Base-by-base conservation (phyloP, 2,329 filamentous ascomycete species). In the Colletotrichum spinosum region DNA sequence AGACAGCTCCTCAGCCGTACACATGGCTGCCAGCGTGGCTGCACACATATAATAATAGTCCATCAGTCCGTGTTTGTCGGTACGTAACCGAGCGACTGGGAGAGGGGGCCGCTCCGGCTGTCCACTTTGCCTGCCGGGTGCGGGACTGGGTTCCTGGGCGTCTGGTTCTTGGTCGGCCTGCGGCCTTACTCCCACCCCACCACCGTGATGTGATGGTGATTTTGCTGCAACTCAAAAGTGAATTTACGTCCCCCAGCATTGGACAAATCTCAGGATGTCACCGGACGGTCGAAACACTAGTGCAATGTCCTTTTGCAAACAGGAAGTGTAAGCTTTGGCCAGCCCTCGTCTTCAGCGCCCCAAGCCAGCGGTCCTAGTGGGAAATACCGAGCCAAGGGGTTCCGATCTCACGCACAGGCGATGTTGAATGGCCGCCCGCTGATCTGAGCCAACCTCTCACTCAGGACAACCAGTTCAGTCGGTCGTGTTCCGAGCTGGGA, bases 301-400 rank as follows among this genome's bases (percentile, higher is more conserved):
- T 53, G 58, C 48, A 62, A 53, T 56, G 52, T 38, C 63, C 44
- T 62, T 37, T 38, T 11, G 34, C 25, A 57, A 65, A 53, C 58
- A 38, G 63, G 49, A 55, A 53, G 63, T 56, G 58, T 63, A 65
- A 65, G 63, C 58, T 65, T 65, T 63, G 63, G 63, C 52, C 52
- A 62, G 34, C 58, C 12, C 33, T 57, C 52, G 52, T 42, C 52
- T 38, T 59, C 57, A 62, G 62, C 58, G 41, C 17, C 39, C 25
- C 25, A 25, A 25, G 49, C 37, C 46, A 42, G 48, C 52, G 59
- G 52, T 48, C 52, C 35, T 42, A 53, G 52, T 52, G 17, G 63
- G 58, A 53, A 56, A 62, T 54, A 65, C 57, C 52, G 44, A 59
- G 37, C 46, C 46, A 53, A 51, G 62, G 35, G 44, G 41, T 15